These are phyloP conservation scores for Colletotrichum zoysiae DNA, from an alignment of 2,329 filamentous ascomycete species.

Conservation along the genomic window DNA sequence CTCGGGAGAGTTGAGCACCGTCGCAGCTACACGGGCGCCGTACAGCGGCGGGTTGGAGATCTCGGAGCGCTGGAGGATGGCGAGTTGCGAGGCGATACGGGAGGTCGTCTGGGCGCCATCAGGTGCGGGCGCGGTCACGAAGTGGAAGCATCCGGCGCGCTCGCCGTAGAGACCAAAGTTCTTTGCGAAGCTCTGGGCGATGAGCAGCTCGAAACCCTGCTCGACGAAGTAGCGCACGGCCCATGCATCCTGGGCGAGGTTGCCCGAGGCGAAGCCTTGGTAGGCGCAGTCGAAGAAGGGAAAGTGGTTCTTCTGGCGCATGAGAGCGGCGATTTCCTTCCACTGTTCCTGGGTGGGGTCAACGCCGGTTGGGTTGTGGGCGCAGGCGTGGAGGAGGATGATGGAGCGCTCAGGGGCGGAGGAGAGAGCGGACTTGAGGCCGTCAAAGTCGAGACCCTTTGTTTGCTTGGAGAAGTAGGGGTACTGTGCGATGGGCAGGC, in stretches of 20 bases:
- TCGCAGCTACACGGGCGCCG: slow-evolving; percentile 88
- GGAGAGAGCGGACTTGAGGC: slow-evolving; percentile 81
- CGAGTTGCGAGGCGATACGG: slow-evolving; percentile 87
- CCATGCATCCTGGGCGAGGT: slow-evolving; percentile 86
- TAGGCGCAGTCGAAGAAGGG: slow-evolving; percentile 99
- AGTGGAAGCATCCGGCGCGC: slow-evolving; percentile 96
- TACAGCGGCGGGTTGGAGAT: slow-evolving; percentile 98
- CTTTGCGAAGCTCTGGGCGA: slow-evolving; percentile 97
- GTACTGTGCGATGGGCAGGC: slow-evolving; percentile 82
- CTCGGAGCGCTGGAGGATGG: slow-evolving; percentile 95
- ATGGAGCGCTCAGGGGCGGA: slow-evolving; percentile 83
- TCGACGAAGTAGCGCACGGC: slow-evolving; percentile 96
- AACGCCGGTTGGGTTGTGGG: slow-evolving; percentile 97
- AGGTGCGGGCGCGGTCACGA: slow-evolving; percentile 80
- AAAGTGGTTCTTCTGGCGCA: slow-evolving; percentile 86
- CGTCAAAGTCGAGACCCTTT: slow-evolving; percentile 91
- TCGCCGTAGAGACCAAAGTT: slow-evolving; percentile 98
- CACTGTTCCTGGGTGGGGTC: slow-evolving; percentile 95
- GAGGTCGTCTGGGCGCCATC: slow-evolving; percentile 71
- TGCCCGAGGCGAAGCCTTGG: slow-evolving; percentile 96
- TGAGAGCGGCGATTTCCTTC: slow-evolving; percentile 85
- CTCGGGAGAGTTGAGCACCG: slow-evolving; percentile 83
- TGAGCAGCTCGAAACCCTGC: slow-evolving; percentile 88
- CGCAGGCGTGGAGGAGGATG: slow-evolving; percentile 93
- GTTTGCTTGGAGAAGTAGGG: slow-evolving; percentile 94